phyloP scores from a whole-genome alignment of 345 rosid genomes.

The Heritiera fomes region DNA sequence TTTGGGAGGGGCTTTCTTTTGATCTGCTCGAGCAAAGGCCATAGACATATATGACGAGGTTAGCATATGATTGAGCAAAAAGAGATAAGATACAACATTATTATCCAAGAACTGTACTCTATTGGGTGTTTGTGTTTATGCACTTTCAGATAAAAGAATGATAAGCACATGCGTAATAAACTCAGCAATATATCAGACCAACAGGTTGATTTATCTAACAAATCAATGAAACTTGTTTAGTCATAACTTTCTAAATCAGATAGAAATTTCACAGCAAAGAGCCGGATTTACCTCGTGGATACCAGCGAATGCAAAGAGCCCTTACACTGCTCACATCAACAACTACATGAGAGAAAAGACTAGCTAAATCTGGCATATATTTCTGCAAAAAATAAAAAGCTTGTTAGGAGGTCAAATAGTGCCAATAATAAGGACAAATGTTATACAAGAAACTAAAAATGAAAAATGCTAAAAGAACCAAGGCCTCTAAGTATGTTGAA shows the following conservation, averaged over 20 bases:
- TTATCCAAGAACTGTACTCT: background rate
- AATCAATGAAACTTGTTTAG: background rate
- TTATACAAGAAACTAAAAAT: background rate
- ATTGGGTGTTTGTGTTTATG: background rate
- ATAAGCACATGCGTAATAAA: background rate
- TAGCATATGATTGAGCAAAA: background rate
- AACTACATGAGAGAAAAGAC: conserved; percentile 42
- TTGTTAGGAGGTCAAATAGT: conserved; percentile 11
- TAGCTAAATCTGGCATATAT: conserved; percentile 22
- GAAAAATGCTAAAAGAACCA: background rate
- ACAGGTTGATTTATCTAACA: conserved; percentile 36
- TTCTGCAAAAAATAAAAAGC: conserved; percentile 53
- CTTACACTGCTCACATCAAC: conserved; percentile 91
- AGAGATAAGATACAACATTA: background rate
- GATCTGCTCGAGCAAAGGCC: background rate
- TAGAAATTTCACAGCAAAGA: background rate
- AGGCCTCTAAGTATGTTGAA: background rate
- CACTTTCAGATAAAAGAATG: background rate
- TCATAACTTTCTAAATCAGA: background rate
- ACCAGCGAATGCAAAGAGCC: conserved; percentile 65
- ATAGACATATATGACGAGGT: background rate
- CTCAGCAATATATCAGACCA: background rate
- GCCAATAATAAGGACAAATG: conserved; percentile 7
- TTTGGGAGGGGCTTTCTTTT: background rate
- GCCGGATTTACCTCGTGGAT: conserved; percentile 6